Conservation (phyloP, 176 grass and related monocot species). For the Oryza officinalis region DNA sequence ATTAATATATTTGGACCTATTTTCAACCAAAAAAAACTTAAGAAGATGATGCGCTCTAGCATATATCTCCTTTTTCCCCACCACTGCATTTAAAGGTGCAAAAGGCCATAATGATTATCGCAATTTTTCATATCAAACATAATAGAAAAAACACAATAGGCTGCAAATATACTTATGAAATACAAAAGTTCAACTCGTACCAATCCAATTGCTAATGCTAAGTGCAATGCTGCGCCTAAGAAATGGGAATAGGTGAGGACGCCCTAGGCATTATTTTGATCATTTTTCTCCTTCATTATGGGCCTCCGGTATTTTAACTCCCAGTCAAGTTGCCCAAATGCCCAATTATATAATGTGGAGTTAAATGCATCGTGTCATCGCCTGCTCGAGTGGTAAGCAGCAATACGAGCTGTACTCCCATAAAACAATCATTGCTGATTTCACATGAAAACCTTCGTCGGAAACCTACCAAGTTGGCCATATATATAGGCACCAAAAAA, state of each 20-base stretch:
- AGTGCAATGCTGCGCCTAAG: not conserved
- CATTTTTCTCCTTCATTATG: not conserved
- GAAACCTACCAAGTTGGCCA: slow-evolving; percentile 19
- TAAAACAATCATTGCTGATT: slow-evolving; percentile 8
- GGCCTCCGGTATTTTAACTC: not conserved
- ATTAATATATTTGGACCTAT: no score
- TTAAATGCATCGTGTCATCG: not conserved
- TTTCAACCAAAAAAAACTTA: no score
- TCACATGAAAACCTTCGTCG: slow-evolving; percentile 1
- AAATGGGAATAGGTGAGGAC: slow-evolving; percentile 7
- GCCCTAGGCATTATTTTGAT: slow-evolving; percentile 15
- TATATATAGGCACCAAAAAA: not conserved
- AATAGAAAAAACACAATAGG: not conserved
- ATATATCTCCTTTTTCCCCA: no score
- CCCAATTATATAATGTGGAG: not conserved
- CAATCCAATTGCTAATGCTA: not conserved
- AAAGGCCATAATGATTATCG: not conserved
- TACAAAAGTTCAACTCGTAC: not conserved
- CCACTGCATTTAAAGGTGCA: not conserved
- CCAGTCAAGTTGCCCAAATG: slow-evolving; percentile 23
- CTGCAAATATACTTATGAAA: not conserved
- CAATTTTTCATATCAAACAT: not conserved
- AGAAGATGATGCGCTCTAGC: no score
- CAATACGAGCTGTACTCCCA: not conserved
- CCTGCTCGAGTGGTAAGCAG: slow-evolving; percentile 8